Conservation (phyloP, 179 eudicot species). For the Sideroxylon spinosum region DNA sequence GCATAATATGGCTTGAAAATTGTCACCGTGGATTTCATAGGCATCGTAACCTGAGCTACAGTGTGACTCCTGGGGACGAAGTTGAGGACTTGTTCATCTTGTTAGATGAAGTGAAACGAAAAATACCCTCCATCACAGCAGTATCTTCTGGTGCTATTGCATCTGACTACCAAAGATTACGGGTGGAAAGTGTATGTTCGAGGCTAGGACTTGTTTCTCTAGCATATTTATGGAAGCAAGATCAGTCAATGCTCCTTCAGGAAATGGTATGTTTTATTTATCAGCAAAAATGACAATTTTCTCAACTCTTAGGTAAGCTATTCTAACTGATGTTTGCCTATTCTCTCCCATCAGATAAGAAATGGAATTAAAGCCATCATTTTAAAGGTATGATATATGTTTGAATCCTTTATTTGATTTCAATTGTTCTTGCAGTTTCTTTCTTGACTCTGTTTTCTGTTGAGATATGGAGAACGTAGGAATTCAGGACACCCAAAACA, state of each 20-base stretch:
- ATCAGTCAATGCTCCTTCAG: constrained; percentile 75
- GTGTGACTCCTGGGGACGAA: constrained; percentile 86
- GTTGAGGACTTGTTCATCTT: constrained; percentile 90
- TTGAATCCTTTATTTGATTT: neutral
- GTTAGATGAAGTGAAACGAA: constrained; percentile 71
- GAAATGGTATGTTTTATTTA: constrained; percentile 61
- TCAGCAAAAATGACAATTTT: neutral
- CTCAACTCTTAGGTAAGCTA: neutral
- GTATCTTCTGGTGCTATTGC: constrained; percentile 99
- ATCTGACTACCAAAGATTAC: constrained; percentile 89
- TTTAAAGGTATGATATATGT: constrained; percentile 61
- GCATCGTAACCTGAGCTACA: constrained; percentile 78
- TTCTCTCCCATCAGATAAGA: constrained; percentile 50
- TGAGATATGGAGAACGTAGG: too few species aligned
- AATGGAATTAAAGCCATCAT: constrained; percentile 62
- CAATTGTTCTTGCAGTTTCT: neutral
- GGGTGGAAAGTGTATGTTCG: constrained; percentile 95
- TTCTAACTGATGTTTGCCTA: neutral
- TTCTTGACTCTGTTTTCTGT: neutral
- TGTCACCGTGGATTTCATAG: constrained; percentile 32
- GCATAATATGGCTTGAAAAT: constrained; percentile 8
- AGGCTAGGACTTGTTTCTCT: constrained; percentile 92
- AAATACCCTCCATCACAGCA: constrained; percentile 71
- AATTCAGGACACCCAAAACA: too few species aligned
- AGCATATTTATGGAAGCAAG: constrained; percentile 94